phyloP scores from a whole-genome alignment of 768 basidiomycete genomes.

The Mycena rebaudengoi region DNA sequence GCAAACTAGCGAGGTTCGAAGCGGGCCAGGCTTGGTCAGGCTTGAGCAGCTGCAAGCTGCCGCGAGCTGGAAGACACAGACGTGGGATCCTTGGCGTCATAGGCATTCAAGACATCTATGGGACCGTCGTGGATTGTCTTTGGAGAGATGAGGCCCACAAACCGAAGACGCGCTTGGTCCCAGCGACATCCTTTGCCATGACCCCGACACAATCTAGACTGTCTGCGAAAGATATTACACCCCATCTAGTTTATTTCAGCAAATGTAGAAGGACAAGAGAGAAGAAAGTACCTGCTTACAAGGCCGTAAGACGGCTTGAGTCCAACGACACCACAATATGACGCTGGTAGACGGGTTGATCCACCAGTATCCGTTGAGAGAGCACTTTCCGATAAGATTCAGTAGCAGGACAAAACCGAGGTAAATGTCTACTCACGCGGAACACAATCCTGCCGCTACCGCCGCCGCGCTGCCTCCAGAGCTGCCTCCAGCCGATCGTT shows the following conservation, averaged over 20 bases:
- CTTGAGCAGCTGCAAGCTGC: slow-evolving; percentile 25
- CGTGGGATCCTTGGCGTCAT: slow-evolving; percentile 82
- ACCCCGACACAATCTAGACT: slow-evolving; percentile 95
- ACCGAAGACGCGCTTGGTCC: slow-evolving; percentile 71
- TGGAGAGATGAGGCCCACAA: slow-evolving; percentile 7
- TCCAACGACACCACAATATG: slow-evolving; percentile 92
- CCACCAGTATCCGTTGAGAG: slow-evolving; percentile 96
- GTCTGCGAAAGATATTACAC: slow-evolving; percentile 92
- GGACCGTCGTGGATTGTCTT: background rate
- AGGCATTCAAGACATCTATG: slow-evolving; percentile 56
- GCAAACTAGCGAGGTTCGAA: slow-evolving; percentile 55
- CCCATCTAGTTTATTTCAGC: slow-evolving; percentile 64
- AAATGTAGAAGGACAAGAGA: background rate
- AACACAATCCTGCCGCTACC: slow-evolving; percentile 84
- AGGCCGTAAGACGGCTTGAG: slow-evolving; percentile 96
- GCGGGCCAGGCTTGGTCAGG: slow-evolving; percentile 9
- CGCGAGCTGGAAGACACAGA: slow-evolving; percentile 57
- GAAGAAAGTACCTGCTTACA: slow-evolving; percentile 73
- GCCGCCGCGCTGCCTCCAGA: slow-evolving; percentile 96
- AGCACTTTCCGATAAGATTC: slow-evolving; percentile 59
- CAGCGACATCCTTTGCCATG: slow-evolving; percentile 62
- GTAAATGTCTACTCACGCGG: slow-evolving; percentile 66
- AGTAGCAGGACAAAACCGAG: background rate
- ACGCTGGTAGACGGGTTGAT: slow-evolving; percentile 90
- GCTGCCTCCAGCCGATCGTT: slow-evolving; percentile 86